Conservation (phyloP, 331 rosid genomes). For the Cydonia oblonga region DNA sequence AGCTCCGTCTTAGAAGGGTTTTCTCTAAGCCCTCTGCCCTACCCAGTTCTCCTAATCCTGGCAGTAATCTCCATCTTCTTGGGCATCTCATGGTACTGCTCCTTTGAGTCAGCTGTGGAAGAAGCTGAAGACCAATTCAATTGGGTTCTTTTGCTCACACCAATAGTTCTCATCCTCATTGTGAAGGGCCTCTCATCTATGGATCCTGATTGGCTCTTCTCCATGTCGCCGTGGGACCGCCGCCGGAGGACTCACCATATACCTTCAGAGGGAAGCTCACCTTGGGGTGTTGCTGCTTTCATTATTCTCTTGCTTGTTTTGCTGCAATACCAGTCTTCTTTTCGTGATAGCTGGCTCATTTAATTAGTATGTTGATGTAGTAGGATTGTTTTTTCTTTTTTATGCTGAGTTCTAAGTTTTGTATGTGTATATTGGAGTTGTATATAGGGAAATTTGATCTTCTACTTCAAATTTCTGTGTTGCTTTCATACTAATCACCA, state of each 20-base stretch:
- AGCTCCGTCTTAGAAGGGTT: conserved; percentile 46
- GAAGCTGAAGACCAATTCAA: conserved; percentile 36
- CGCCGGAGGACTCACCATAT: conserved; percentile 30
- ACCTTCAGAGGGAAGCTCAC: conserved; percentile 73
- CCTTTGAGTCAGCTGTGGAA: conserved; percentile 49
- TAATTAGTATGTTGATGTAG: neutral
- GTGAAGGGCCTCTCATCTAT: conserved; percentile 63
- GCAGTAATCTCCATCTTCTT: conserved; percentile 46
- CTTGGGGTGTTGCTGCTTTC: conserved; percentile 90
- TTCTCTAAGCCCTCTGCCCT: conserved; percentile 51
- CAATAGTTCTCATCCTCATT: conserved; percentile 42
- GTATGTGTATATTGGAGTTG: neutral
- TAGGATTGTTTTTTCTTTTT: no score
- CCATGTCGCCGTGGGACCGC: conserved; percentile 36
- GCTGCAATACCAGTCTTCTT: conserved; percentile 50
- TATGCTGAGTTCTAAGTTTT: neutral
- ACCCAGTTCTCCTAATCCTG: conserved; percentile 57
- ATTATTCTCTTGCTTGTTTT: conserved; percentile 58
- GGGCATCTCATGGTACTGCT: conserved; percentile 49
- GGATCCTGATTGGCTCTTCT: conserved; percentile 40
- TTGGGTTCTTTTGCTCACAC: conserved; percentile 47
- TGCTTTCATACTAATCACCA: no score
- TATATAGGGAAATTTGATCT: neutral
- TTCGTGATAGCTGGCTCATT: conserved; percentile 59
- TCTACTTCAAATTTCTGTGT: neutral